Evolutionary conservation across 139 green algal species (phyloP).

Genomic region (Haematococcus sp.): DNA sequence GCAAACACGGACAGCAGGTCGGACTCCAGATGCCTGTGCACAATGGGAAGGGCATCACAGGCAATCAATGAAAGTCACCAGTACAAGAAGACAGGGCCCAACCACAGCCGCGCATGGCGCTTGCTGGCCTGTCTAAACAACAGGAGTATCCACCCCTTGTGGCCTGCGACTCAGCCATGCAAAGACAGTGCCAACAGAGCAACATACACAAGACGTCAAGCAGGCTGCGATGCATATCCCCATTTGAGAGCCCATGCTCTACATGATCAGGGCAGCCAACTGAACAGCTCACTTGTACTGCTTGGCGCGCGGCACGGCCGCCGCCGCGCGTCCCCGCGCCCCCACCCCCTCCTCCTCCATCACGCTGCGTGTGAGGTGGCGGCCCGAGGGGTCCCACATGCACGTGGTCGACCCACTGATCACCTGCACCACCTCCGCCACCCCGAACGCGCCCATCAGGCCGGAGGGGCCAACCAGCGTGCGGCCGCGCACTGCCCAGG

Average conservation of each 20-base stretch:
- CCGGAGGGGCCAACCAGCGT: not conserved
- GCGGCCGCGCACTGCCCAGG: not conserved
- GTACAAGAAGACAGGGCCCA: too few species aligned
- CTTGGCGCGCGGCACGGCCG: constrained; percentile 21
- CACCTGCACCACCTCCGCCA: constrained; percentile 24
- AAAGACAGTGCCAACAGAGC: too few species aligned
- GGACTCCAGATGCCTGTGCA: constrained; percentile 20
- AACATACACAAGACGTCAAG: too few species aligned
- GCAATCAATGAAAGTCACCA: not conserved
- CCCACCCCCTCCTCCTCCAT: not conserved
- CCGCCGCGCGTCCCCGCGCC: not conserved
- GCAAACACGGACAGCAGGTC: constrained; percentile 48
- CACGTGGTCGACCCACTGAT: constrained; percentile 45
- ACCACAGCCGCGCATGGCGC: too few species aligned
- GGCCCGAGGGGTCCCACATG: constrained; percentile 67
- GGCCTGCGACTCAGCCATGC: too few species aligned
- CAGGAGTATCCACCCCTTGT: too few species aligned
- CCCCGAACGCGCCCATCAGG: constrained; percentile 10
- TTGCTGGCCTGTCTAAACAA: too few species aligned
- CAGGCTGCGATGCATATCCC: too few species aligned
- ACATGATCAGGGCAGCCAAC: too few species aligned
- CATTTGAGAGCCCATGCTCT: too few species aligned
- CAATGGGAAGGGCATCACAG: not conserved
- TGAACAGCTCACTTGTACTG: constrained; percentile 31
- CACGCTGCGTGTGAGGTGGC: constrained; percentile 25